Evolutionary conservation across 352 stramenopile species (phyloP), one percentile per base, ranked within the genome.

Genomic region (Halophytophthora polymorphica): DNA sequence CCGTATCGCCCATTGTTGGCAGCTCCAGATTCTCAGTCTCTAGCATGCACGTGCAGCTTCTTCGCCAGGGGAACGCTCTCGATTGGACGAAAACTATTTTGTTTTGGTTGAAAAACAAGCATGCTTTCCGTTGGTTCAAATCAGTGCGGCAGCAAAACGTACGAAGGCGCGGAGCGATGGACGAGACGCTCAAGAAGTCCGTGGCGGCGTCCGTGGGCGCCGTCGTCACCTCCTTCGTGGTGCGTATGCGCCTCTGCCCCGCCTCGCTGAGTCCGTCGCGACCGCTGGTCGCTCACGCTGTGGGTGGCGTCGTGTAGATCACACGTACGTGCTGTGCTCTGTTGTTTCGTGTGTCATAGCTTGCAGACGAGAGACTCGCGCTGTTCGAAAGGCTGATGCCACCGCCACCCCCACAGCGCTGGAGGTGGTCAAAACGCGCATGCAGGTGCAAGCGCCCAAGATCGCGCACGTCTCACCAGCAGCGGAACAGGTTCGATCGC

Each of bases 361-460:
- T 21, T 23, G 36, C 55, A 51, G 34, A 21, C 47, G 29, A 10
- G 25, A 31, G 25, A 8, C 31, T 39, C 31, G 40, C 14, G 13
- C 8, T 56, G 45, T 39, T 44, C 41, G 21, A 2, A 8, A 28
- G 34, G 17, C 45, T 40, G 6, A 36, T 33, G 6, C 37, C 29
- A 1, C 25, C 43, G 19, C 15, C 54, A 8, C 28, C 54, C 23
- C 19, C 63, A 21, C 55, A 92, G 82, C 82, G 23, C 59, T 93
- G 12, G 83, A 93, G 54, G 83, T 93, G n/a, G 83, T 90, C 39
- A 93, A 93, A 64, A 93, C 81, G 28, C 78, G 83, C 1, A 53
- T 90, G 44, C 83, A 93, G 44, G 83, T 90, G 25, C 77, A 93
- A 45, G 77, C 71, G 3, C 82, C 82, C 4, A 47, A 77, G 46